Percentiles rank a stretch among this genome's conserved stretches.
Conservation (phyloP, 768 basidiomycete genomes). For the Dendrothele bispora region DNA sequence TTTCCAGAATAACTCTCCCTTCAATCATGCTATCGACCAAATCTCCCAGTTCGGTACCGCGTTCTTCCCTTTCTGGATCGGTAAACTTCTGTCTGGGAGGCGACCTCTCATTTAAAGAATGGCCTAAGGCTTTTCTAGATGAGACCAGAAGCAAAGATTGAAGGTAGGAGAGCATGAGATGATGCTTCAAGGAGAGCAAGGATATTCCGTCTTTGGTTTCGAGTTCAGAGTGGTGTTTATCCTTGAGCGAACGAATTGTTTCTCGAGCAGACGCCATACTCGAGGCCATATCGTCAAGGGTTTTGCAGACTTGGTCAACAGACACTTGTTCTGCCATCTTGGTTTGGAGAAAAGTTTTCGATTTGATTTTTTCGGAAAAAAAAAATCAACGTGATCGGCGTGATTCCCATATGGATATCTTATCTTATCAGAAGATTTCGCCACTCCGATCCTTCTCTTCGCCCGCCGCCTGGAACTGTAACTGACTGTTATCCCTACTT, state of each 20-base stretch:
- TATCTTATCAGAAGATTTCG: too few species aligned
- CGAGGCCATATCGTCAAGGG: constrained; percentile 4
- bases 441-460: too few species aligned
- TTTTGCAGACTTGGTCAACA: constrained; percentile 7
- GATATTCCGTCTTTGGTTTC: constrained; percentile 84
- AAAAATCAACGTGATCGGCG: too few species aligned
- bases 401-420: too few species aligned
- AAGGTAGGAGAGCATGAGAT: constrained; percentile 80
- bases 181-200: constrained; percentile 84
- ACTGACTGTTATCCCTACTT: too few species aligned
- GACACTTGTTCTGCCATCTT: too few species aligned
- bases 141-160: constrained; percentile 78
- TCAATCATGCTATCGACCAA: constrained; percentile 80
- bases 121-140: constrained; percentile 68
- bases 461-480: too few species aligned
- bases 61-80: constrained; percentile 42
- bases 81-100: constrained; percentile 55
- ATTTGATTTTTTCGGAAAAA: too few species aligned
- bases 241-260: not conserved
- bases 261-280: constrained; percentile 6
- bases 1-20: constrained; percentile 82
- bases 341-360: not conserved
- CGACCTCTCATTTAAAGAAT: constrained; percentile 53
- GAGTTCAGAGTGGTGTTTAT: constrained; percentile 20
- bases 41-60: constrained; percentile 69